phyloP scores from a whole-genome alignment of 495 filamentous ascomycete species.

The Penicillium parvum region DNA sequence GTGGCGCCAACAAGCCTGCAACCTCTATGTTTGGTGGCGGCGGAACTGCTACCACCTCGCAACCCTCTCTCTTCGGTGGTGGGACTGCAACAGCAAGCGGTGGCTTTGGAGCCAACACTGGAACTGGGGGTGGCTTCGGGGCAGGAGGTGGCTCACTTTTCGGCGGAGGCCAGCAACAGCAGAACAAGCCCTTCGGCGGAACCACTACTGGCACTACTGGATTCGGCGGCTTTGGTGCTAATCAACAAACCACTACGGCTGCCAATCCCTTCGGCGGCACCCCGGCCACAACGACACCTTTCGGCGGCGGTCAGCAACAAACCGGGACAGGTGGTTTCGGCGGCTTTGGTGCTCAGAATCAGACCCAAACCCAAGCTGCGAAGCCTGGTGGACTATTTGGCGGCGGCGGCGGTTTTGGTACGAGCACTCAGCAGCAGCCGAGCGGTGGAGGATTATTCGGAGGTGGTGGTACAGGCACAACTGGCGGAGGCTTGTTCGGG shows the following conservation, averaged over 20 bases:
- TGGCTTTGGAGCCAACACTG: constrained; percentile 31
- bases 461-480: constrained; percentile 17
- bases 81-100: constrained; percentile 26
- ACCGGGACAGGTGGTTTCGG: constrained; percentile 32
- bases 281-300: constrained; percentile 29
- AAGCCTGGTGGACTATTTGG: constrained; percentile 38
- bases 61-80: constrained; percentile 36
- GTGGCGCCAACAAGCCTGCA: constrained; percentile 36
- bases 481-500: constrained; percentile 39
- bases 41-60: constrained; percentile 24
- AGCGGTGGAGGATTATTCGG: constrained; percentile 41
- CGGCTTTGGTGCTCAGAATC: constrained; percentile 34
- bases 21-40: constrained; percentile 35
- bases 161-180: constrained; percentile 40
- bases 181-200: constrained; percentile 36
- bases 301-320: constrained; percentile 42
- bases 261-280: constrained; percentile 32
- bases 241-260: constrained; percentile 32
- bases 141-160: constrained; percentile 47
- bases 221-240: constrained; percentile 36
- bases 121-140: constrained; percentile 20
- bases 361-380: constrained; percentile 41
- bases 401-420: constrained; percentile 36
- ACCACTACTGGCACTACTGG: constrained; percentile 30
- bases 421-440: constrained; percentile 35